Conservation (phyloP, 805 yeast species). For the Saitoella complicata region DNA sequence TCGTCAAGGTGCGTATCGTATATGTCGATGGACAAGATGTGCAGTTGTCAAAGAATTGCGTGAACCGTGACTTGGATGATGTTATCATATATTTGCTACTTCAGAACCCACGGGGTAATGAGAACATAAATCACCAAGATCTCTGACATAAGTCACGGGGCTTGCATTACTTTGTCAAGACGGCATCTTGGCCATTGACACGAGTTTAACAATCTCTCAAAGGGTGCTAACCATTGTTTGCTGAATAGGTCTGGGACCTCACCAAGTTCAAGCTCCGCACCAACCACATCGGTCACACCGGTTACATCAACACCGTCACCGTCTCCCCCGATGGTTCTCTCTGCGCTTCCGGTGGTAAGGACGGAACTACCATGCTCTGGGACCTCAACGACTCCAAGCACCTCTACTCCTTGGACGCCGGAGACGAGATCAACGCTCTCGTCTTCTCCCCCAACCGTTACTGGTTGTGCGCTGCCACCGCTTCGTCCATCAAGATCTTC, state of each 20-base stretch:
- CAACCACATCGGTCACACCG: slow-evolving; percentile 98
- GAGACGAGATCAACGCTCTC: slow-evolving; percentile 93
- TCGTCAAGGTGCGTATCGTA: slow-evolving; percentile 81
- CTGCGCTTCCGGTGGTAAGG: slow-evolving; percentile 99
- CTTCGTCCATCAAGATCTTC: slow-evolving; percentile 95
- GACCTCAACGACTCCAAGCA: slow-evolving; percentile 73
- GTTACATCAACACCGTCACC: slow-evolving; percentile 92
- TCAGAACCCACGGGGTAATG: slow-evolving; percentile 77
- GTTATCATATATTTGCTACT: slow-evolving; percentile 93
- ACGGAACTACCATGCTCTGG: slow-evolving; percentile 97
- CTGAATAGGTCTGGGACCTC: slow-evolving; percentile 81
- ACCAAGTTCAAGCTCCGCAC: slow-evolving; percentile 70
- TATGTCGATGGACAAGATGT: neutral
- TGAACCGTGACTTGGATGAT: slow-evolving; percentile 38
- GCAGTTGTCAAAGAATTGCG: slow-evolving; percentile 5
- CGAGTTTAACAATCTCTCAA: no score
- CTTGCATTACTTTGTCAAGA: no score
- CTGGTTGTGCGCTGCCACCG: slow-evolving; percentile 99
- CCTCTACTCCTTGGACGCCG: slow-evolving; percentile 84
- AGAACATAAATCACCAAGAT: slow-evolving; percentile 99
- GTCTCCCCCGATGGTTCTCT: slow-evolving; percentile 99
- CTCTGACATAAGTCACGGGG: slow-evolving; percentile 50
- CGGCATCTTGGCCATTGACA: no score
- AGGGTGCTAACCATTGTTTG: neutral
- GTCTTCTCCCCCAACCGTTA: slow-evolving; percentile 99